Evolutionary conservation across 805 yeast genomes (phyloP).

Genomic region (Candida orba): DNA sequence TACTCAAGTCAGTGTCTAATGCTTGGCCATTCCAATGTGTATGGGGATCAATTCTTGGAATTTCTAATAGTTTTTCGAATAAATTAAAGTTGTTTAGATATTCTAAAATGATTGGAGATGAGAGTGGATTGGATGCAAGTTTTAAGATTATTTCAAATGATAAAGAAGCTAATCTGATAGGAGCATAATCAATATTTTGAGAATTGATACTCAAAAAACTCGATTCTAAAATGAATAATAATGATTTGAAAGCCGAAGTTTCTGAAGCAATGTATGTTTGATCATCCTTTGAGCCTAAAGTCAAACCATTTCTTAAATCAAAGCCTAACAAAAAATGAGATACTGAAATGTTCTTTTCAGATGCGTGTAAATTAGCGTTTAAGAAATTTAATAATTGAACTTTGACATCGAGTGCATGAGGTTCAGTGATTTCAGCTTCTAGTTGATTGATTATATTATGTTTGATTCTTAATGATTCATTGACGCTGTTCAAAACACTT

Average conservation of each 20-base stretch:
- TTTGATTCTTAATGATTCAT: slow-evolving; percentile 70
- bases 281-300: slow-evolving; percentile 37
- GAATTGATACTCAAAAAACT: slow-evolving; percentile 38
- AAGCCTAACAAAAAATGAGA: slow-evolving; percentile 79
- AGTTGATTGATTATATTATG: slow-evolving; percentile 66
- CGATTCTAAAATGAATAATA: slow-evolving; percentile 43
- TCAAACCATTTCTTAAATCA: slow-evolving; percentile 42
- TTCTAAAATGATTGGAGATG: slow-evolving; percentile 44
- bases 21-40: slow-evolving; percentile 49
- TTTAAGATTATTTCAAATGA: slow-evolving; percentile 56
- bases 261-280: slow-evolving; percentile 47
- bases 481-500: slow-evolving; percentile 64
- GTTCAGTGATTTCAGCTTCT: slow-evolving; percentile 36
- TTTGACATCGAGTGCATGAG: slow-evolving; percentile 42
- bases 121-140: slow-evolving; percentile 48
- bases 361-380: slow-evolving; percentile 36
- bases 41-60: slow-evolving; percentile 43
- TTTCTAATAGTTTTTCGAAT: slow-evolving; percentile 42
- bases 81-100: slow-evolving; percentile 46
- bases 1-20: slow-evolving; percentile 36
- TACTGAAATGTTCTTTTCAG: slow-evolving; percentile 40
- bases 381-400: slow-evolving; percentile 54
- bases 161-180: slow-evolving; percentile 50
- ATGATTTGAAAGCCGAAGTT: slow-evolving; percentile 47
- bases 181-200: slow-evolving; percentile 40